Base-by-base conservation (phyloP, 2,329 filamentous ascomycete genomes). In the Lachnellula suecica region DNA sequence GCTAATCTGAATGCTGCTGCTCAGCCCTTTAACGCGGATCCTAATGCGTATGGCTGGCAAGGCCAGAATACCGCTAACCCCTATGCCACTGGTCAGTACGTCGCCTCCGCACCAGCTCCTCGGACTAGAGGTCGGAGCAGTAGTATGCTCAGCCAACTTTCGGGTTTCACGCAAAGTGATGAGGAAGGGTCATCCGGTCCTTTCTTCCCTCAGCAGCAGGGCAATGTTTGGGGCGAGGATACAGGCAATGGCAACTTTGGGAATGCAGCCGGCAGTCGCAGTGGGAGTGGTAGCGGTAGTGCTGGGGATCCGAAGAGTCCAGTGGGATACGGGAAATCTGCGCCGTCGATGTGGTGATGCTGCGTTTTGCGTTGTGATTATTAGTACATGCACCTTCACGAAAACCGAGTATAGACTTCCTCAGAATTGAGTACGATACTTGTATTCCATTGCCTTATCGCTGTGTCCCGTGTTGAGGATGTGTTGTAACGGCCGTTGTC, bases 141-240 rank as follows among this genome's bases (percentile, higher is more conserved):
- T 9, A 85, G 81, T 52, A 87, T 87, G 83, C 77, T 87, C 2
- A 85, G 82, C 62, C 79, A 85, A 61, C 72, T 86, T 3, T 85
- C 82, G n/a, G 82, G 83, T 19, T 84, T 86, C 61, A 87, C 83
- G 7, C 81, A 85, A 68, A 84, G 79, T 59, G 74, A 73, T 44
- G 80, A 78, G 41, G 79, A 79, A 5, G 51, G 38, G 29, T 45
- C 10, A 22, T 40, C 47, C 38, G 47, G 22, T 25, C 47, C 54
- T 20, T 17, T 25, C 17, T 44, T 44, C 34, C 47, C 10, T 52
- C 52, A 29, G 19, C 45, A 47, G 11, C 47, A 41, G 50, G 47
- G 31, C 40, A 44, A 44, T 8, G 22, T 37, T 20, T 62, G 62
- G 61, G 42, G 40, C 3, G 19, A 57, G 13, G 59, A 59, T 54